Evolutionary conservation across 176 grass and related monocot genomes (phyloP), one percentile per base, ranked within the genome.

Genomic region (Rhynchospora breviuscula): DNA sequence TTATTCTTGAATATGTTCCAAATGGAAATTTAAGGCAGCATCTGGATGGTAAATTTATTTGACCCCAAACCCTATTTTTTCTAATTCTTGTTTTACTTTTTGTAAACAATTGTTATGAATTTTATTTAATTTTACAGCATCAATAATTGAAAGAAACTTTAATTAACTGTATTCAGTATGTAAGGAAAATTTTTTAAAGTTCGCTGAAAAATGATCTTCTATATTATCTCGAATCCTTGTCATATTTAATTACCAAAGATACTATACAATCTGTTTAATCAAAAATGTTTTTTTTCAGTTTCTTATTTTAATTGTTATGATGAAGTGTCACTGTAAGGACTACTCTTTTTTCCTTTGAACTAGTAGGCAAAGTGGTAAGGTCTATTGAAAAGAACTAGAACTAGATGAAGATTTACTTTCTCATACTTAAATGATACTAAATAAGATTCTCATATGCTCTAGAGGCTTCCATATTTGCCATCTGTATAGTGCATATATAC

Each of bases 1-100:
- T 78, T 33, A 51, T 78, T 57, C 52, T 78, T 78, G 22, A 78
- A 23, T 57, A 78, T 58, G 26, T 78, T 29, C 19, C 74, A 1
- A 54, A 54, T 78, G 74, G 74, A 78, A 58, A 78, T 33, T 78
- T 78, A 33, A 78, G 74, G 52, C 74, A 78, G 31, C 74, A 78
- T 5, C 23, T 78, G 52, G 52, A 78, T 78, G 74, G 74, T 78
- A 57, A 57, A 33, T 52, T 33, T 57, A 10, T 57, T 40, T 40
- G 4, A 1, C 14, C 29, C 64, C 10, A 67, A 40, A 40, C 31
- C 6, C 1, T 15, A 66, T 35, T 22, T 15, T 7, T 40, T 35
- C 33, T 17, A 43, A 43, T 67, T 31, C 13, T 43, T 40, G 14
- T 67, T 33, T 33, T 14, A 67, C 31, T 17, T 67, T 6, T 17